Percentiles rank a stretch among this genome's conserved stretches.
phyloP scores from a whole-genome alignment of 2,329 filamentous ascomycete genomes.

The Scopulariopsis brevicaulis region DNA sequence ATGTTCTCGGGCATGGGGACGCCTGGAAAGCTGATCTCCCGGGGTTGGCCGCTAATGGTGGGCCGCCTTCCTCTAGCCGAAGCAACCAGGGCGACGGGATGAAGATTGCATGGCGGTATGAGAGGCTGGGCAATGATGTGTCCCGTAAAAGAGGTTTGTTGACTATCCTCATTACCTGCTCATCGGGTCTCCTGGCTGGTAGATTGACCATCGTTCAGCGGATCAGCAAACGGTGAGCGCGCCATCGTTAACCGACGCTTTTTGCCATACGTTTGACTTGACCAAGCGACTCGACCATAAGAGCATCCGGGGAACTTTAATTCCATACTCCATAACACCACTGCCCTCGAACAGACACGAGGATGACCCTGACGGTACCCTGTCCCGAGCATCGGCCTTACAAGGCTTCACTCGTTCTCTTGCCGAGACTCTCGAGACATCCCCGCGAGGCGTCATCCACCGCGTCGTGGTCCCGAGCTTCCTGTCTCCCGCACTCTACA shows the following conservation, averaged over 20 bases:
- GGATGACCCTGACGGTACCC: background rate
- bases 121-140: constrained; percentile 53
- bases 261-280: constrained; percentile 66
- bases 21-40: constrained; percentile 78
- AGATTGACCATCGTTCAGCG: constrained; percentile 4
- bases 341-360: background rate
- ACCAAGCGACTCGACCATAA: constrained; percentile 46
- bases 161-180: background rate
- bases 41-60: constrained; percentile 35
- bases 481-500: constrained; percentile 77
- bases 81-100: constrained; percentile 55
- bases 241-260: constrained; percentile 21
- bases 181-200: background rate
- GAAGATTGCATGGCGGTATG: constrained; percentile 99
- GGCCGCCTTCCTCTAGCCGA: background rate
- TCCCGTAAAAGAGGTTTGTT: background rate
- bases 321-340: constrained; percentile 16
- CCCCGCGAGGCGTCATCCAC: constrained; percentile 54
- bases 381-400: constrained; percentile 29
- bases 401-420: constrained; percentile 50
- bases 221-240: constrained; percentile 9
- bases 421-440: constrained; percentile 41
- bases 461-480: constrained; percentile 76
- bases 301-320: constrained; percentile 36
- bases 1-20: constrained; percentile 71